Conservation (phyloP, 768 basidiomycete genomes). For the Erythrobasidium yunnanense region DNA sequence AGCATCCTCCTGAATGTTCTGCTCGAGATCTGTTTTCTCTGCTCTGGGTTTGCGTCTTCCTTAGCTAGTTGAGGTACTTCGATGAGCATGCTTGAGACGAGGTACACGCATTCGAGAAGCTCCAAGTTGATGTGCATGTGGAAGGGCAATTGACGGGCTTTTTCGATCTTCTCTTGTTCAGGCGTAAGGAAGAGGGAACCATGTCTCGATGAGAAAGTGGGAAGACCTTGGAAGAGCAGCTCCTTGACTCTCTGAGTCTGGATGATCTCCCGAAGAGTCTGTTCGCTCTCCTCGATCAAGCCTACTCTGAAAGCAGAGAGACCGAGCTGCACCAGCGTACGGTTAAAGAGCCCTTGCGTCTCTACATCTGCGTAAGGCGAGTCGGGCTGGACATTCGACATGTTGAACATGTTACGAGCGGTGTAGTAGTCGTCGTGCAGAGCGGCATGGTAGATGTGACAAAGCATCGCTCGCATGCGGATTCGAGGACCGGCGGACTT, state of each 20-base stretch:
- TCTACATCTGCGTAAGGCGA: slow-evolving; percentile 91
- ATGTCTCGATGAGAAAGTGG: slow-evolving; percentile 49
- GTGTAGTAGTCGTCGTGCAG: slow-evolving; percentile 93
- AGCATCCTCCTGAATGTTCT: slow-evolving; percentile 89
- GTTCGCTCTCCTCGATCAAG: slow-evolving; percentile 83
- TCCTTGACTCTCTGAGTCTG: slow-evolving; percentile 84
- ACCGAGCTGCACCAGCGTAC: slow-evolving; percentile 91
- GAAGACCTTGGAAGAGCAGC: slow-evolving; percentile 88
- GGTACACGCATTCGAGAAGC: slow-evolving; percentile 88
- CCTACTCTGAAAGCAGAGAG: slow-evolving; percentile 93
- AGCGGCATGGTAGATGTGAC: slow-evolving; percentile 94
- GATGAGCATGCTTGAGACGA: slow-evolving; percentile 96
- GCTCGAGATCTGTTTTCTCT: slow-evolving; percentile 83
- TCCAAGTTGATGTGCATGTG: slow-evolving; percentile 99
- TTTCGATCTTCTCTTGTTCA: slow-evolving; percentile 94
- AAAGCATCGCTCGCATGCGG: slow-evolving; percentile 91
- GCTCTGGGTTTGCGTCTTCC: slow-evolving; percentile 66
- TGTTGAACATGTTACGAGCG: slow-evolving; percentile 92
- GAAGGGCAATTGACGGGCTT: slow-evolving; percentile 90
- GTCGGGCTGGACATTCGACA: slow-evolving; percentile 97
- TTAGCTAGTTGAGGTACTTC: slow-evolving; percentile 83
- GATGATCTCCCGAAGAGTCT: slow-evolving; percentile 87
- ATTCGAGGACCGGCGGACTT: slow-evolving; percentile 79
- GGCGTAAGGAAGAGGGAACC: slow-evolving; percentile 51
- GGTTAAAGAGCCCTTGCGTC: slow-evolving; percentile 96